phyloP scores from a whole-genome alignment of 2,329 filamentous ascomycete genomes.

The Alternaria ethzedia region DNA sequence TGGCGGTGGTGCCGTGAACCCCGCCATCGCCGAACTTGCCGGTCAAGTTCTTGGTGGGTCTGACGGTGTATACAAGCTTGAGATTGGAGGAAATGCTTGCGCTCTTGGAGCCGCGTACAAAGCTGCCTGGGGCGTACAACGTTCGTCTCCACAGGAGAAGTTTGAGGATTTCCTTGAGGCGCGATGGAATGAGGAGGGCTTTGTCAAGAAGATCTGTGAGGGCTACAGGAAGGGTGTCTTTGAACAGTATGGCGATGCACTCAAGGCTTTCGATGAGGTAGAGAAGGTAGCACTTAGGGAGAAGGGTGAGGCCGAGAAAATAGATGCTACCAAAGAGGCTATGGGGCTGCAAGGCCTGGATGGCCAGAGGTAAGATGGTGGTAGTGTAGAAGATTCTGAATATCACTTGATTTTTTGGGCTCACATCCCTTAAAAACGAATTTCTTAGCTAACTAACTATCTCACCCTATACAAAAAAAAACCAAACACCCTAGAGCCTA shows the following conservation, averaged over 20 bases:
- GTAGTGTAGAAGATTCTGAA: not conserved
- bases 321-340: slow-evolving; percentile 1
- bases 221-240: slow-evolving; percentile 80
- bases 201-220: slow-evolving; percentile 80
- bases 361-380: not conserved
- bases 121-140: slow-evolving; percentile 88
- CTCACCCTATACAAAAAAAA: too few species aligned
- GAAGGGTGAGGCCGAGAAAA: slow-evolving; percentile 9
- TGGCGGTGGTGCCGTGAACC: slow-evolving; percentile 88
- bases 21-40: slow-evolving; percentile 82
- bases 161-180: slow-evolving; percentile 87
- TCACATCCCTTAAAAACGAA: not conserved
- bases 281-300: slow-evolving; percentile 13
- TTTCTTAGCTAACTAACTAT: not conserved
- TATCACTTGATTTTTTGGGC: not conserved
- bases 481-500: too few species aligned
- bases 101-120: slow-evolving; percentile 95
- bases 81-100: slow-evolving; percentile 94
- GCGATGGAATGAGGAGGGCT: slow-evolving; percentile 84
- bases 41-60: slow-evolving; percentile 87
- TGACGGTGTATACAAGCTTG: slow-evolving; percentile 91
- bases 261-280: slow-evolving; percentile 67
- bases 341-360: slow-evolving; percentile 9
- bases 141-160: slow-evolving; percentile 64
- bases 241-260: slow-evolving; percentile 76